Base-by-base conservation (phyloP, 108 stramenopile species). In the Schizochytrium sp. region DNA sequence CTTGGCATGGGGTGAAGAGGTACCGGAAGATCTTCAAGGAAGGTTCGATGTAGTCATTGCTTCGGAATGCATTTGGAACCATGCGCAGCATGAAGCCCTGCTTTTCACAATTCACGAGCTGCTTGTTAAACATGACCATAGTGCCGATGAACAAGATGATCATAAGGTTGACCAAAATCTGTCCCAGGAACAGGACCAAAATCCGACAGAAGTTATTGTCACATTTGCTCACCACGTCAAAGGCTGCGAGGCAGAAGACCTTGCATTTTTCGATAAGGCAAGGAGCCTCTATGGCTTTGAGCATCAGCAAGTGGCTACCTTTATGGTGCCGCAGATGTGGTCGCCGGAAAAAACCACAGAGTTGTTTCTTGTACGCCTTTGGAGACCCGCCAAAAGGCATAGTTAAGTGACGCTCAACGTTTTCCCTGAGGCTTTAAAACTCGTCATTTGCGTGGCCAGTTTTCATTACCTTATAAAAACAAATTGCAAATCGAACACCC, bases 201-300 rank as follows among this genome's bases (percentile, higher is more conserved):
- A 58, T 10, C 10, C 57, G 17, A 17, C 13, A 10, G 17, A 58
- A 17, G 57, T 58, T 58, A 10, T 58, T 10, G 57, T 58, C 57
- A 58, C 57, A 10, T 58, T 58, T 58, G 57, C 57, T 10, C 57
- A 58, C 57, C 57, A 58, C 57, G 57, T 58, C 57, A 58, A 58
- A 17, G 57, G 57, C 57, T 58, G 57, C 57, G 57, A 58, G 17
- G 57, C 57, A 17, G 57, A 58, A 10, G 57, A 58, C 57, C 57
- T 58, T 17, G 57, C 57, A 10, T 58, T 58, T 58, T 58, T 58
- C 57, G 57, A 58, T 17, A 10, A 15, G 13, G 57, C 57, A 17
- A 10, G 57, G 13, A 17, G 17, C 57, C 57, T 10, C 57, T 58
- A 15, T 58, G 57, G 57, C 57, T 58, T 58, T 58, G 57, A 10